Conservation (phyloP, 116 monocot genomes). For the Papilionanthe hybrid region DNA sequence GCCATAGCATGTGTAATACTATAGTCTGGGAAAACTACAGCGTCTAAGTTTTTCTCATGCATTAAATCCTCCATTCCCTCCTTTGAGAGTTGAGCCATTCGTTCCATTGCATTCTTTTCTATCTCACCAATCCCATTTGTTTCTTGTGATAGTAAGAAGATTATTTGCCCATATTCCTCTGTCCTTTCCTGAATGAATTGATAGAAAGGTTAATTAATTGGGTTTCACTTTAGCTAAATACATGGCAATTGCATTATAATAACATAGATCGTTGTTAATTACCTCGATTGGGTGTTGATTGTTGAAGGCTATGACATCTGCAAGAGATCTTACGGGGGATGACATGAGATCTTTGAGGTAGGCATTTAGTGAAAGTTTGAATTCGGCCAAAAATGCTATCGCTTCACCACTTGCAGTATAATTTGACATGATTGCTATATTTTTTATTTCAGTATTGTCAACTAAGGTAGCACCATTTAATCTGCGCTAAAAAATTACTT, state of each 20-base stretch:
- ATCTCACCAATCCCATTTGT: constrained; percentile 22
- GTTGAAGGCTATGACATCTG: constrained; percentile 46
- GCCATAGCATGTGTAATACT: constrained; percentile 12
- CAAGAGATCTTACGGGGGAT: constrained; percentile 52
- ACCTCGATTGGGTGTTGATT: too few species aligned
- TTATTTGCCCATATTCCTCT: constrained; percentile 28
- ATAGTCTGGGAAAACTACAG: constrained; percentile 24
- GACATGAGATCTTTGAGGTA: constrained; percentile 37
- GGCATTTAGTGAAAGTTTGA: constrained; percentile 38
- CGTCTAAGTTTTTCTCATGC: constrained; percentile 36
- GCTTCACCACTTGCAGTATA: constrained; percentile 22
- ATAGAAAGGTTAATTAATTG: too few species aligned
- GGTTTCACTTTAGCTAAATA: too few species aligned
- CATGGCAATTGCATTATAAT: background rate
- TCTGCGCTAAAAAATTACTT: constrained; percentile 13
- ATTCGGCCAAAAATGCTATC: constrained; percentile 32
- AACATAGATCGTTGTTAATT: background rate
- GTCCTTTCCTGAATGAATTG: constrained; percentile 33
- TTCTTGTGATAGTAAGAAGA: constrained; percentile 18
- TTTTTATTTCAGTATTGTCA: constrained; percentile 44
- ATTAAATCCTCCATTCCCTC: constrained; percentile 44
- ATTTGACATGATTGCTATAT: constrained; percentile 24
- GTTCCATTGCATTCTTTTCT: background rate
- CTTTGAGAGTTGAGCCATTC: constrained; percentile 9
- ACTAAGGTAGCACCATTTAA: constrained; percentile 44